A percentile compares a stretch with the other conserved stretches of the same genome.
These are phyloP conservation scores for Podospora anserina DNA, from an alignment of 495 filamentous ascomycete species.

Conservation along the genomic window DNA sequence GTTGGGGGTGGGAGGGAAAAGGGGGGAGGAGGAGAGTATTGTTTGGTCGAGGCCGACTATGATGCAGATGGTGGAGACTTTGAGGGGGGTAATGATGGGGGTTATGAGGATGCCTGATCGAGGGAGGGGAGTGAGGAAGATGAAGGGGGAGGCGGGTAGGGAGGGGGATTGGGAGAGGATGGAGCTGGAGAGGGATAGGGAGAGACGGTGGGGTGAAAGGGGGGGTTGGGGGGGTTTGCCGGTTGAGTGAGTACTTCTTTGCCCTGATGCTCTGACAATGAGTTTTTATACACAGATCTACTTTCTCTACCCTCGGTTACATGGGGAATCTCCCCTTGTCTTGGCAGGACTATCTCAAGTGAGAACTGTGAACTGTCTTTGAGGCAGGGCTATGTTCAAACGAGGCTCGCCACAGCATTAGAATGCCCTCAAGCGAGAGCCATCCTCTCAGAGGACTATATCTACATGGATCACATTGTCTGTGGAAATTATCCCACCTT, in stretches of 20 bases:
- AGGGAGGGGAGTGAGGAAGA: not conserved
- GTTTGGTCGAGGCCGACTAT: slow-evolving; percentile 43
- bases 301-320: too few species aligned
- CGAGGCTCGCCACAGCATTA: too few species aligned
- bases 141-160: too few species aligned
- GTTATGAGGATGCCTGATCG: not conserved
- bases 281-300: not conserved
- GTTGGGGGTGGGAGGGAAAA: not conserved
- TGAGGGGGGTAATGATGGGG: slow-evolving; percentile 39
- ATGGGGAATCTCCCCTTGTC: too few species aligned
- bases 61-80: slow-evolving; percentile 43
- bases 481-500: too few species aligned
- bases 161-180: not conserved
- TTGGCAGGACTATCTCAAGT: too few species aligned
- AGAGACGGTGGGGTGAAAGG: not conserved
- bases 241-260: not conserved
- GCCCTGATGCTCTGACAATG: not conserved
- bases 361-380: too few species aligned
- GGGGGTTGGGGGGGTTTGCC: not conserved
- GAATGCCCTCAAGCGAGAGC: too few species aligned
- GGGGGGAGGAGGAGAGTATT: not conserved
- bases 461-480: too few species aligned
- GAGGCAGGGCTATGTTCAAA: too few species aligned
- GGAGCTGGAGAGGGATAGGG: not conserved
- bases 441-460: too few species aligned